Evolutionary conservation across 2,329 filamentous ascomycete genomes (phyloP).

Genomic region (Aspergillus arachidicola): DNA sequence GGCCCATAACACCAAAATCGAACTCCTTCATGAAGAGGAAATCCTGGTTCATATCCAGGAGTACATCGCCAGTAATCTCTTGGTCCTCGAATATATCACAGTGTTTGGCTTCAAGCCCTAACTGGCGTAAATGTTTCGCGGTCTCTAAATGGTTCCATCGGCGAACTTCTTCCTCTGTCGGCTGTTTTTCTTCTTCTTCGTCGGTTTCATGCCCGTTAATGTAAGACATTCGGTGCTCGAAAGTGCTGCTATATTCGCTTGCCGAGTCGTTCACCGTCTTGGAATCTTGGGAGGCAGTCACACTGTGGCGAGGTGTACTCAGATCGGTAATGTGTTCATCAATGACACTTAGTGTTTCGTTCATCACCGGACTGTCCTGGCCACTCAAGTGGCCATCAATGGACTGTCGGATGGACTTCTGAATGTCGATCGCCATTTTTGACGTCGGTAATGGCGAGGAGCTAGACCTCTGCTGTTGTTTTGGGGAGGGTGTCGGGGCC

Average conservation of each 20-base stretch:
- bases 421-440: slow-evolving; percentile 41
- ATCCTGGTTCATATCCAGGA: slow-evolving; percentile 92
- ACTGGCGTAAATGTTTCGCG: slow-evolving; percentile 82
- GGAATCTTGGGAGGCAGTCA: slow-evolving; percentile 48
- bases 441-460: slow-evolving; percentile 41
- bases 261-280: slow-evolving; percentile 73
- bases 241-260: slow-evolving; percentile 83
- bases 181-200: slow-evolving; percentile 77
- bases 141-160: slow-evolving; percentile 80
- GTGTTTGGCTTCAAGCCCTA: slow-evolving; percentile 83
- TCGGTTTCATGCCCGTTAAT: slow-evolving; percentile 95
- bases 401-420: slow-evolving; percentile 48
- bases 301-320: slow-evolving; percentile 61
- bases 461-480: slow-evolving; percentile 34
- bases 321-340: slow-evolving; percentile 96
- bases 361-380: slow-evolving; percentile 77
- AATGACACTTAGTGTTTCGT: slow-evolving; percentile 93
- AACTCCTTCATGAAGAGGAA: slow-evolving; percentile 96
- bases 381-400: slow-evolving; percentile 53
- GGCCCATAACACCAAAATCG: slow-evolving; percentile 86
- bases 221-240: slow-evolving; percentile 79
- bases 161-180: slow-evolving; percentile 73
- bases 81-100: slow-evolving; percentile 95
- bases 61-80: slow-evolving; percentile 90
- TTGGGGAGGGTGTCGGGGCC: slow-evolving; percentile 22